Percentiles rank a stretch among this genome's conserved stretches.
Conservation (phyloP, 345 rosid species). For the Citrus unshiu region DNA sequence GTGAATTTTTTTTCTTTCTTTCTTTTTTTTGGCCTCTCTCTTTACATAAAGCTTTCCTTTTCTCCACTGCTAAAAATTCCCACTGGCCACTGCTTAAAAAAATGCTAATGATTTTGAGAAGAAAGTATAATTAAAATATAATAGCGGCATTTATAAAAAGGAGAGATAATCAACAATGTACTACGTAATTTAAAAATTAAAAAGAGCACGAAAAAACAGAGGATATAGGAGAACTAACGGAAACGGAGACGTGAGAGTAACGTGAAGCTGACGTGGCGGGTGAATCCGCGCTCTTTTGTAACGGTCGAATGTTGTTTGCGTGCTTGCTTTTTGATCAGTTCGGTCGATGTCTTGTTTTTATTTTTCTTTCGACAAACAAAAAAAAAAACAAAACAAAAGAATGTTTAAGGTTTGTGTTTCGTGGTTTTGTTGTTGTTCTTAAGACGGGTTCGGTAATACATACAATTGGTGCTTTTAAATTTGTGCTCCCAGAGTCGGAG, state of each 20-base stretch:
- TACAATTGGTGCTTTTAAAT: not conserved
- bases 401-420: not conserved
- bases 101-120: not conserved
- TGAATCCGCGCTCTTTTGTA: slow-evolving; percentile 15
- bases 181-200: not conserved
- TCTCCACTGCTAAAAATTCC: not conserved
- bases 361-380: too few species aligned
- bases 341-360: too few species aligned
- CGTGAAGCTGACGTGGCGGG: slow-evolving; percentile 21
- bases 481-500: not conserved
- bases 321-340: too few species aligned
- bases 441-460: not conserved
- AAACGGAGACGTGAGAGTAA: slow-evolving; percentile 15
- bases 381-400: too few species aligned
- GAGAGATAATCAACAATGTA: not conserved
- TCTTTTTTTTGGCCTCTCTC: not conserved
- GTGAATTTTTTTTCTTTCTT: not conserved
- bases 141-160: not conserved
- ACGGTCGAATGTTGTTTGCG: slow-evolving; percentile 12
- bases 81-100: too few species aligned
- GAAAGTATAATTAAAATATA: not conserved
- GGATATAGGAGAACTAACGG: slow-evolving; percentile 12
- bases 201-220: not conserved
- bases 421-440: not conserved
- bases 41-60: not conserved